Base-by-base conservation (phyloP, 2,329 filamentous ascomycete species). In the Chalaropsis ovoidea region DNA sequence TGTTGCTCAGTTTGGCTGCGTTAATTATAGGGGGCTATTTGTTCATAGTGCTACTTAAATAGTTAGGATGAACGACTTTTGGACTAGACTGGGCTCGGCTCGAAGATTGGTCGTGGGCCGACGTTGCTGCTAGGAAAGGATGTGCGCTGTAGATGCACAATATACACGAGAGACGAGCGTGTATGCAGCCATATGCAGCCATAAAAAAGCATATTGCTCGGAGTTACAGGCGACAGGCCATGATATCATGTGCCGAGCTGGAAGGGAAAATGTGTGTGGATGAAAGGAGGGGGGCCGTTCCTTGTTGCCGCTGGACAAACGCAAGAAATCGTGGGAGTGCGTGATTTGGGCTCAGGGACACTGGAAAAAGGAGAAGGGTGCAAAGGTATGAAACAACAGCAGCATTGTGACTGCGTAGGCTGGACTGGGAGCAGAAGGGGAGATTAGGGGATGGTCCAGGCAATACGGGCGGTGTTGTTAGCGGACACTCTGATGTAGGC, bases 171-270 rank as follows among this genome's bases (percentile, higher is more conserved):
- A 3, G 54, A 31, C n/a, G n/a, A 17, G 8, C 10, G 10, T 35
- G 10, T 39, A 8, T 39, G 54, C 31, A 39, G 4, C 15, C 10
- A 39, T 10, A 15, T n/a, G 54, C 54, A 2, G 15, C 27, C 27
- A 39, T 35, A 8, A 58, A 39, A 35, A 39, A 39, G 54, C 31
- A 39, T 39, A 27, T 11, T 11, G 54, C 27, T 58, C 27, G 54
- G 54, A 58, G 54, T 58, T 58, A 58, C 54, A 39, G 39, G 54
- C 8, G 17, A 19, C 54, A 10, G 17, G 54, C 54, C 24, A 39
- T 22, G 13, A 17, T 58, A 39, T 10, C 35, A 39, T 39, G 35
- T 31, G 3, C 54, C 54, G 54, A 58, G 54, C 27, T 58, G 17
- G 31, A 39, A 58, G 31, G n/a, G 54, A 19, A n/a, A n/a, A 54